Base-by-base conservation (phyloP, 148 eudicot genomes). In the Rheum nobile region DNA sequence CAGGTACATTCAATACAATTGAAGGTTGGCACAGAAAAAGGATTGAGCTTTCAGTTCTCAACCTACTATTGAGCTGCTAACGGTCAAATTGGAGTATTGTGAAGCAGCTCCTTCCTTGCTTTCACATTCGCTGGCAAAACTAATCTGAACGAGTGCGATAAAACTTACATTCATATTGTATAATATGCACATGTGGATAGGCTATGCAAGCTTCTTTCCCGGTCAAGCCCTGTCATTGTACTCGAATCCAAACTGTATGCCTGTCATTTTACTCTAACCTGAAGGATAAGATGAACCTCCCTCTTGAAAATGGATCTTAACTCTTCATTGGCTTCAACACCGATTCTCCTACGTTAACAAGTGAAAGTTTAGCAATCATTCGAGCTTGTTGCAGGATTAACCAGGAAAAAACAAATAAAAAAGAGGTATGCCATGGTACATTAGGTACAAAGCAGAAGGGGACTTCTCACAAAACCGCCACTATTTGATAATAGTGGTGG, bases 291-390 rank as follows among this genome's bases (percentile, higher is more conserved):
- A 83, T 94, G 98, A 69, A 94, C 96, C 37, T 86, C 72, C 77
- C 92, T 87, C 79, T 94, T 94, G 76, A 88, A 89, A 77, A 94
- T 85, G 59, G 96, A 77, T 48, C 96, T 84, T 31, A 94, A 85
- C 85, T 94, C 96, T 76, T 94, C 97, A 67, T 89, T 94, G 44
- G 98, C 98, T 88, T 91, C 98, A 24, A 89, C 52, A 41, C 94
- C 95, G 39, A 93, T 91, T 78, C 97, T 89, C 87, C 95, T 93
- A 80, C 46, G 41, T 65, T 17, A 16, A 65, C 14, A 7, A 65
- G 70, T 32, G 70, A 34, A 29, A 14, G 4, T 32, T 31, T 57
- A 57, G 67, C 67, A 57, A 57, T 28, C 67, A 28, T 9, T 34
- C 32, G 21, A 57, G 13, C 2, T 26, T 57, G 67, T 57, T 26